Evolutionary conservation across 2,329 filamentous ascomycete species (phyloP).

Genomic region (Microcyclospora tardicrescens): DNA sequence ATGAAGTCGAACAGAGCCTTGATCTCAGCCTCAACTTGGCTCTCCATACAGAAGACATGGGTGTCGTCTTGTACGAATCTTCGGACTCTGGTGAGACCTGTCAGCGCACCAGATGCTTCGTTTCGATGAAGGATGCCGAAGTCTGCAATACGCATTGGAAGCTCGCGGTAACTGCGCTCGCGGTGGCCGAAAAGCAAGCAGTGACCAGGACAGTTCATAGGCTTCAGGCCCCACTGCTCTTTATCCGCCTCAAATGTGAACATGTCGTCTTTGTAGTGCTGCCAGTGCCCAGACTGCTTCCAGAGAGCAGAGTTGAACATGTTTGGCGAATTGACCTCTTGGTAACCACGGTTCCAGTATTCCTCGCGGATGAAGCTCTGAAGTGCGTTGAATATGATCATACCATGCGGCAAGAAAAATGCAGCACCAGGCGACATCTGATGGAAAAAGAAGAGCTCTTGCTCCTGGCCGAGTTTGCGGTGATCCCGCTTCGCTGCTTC

Average conservation of each 20-base stretch:
- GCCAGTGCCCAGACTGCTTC: slow-evolving; percentile 93
- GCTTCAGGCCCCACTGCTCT: slow-evolving; percentile 74
- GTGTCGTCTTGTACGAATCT: slow-evolving; percentile 94
- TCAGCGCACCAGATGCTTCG: slow-evolving; percentile 83
- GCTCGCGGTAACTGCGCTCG: slow-evolving; percentile 73
- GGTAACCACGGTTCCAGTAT: slow-evolving; percentile 87
- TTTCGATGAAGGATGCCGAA: slow-evolving; percentile 94
- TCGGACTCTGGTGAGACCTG: slow-evolving; percentile 79
- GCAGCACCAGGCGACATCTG: slow-evolving; percentile 83
- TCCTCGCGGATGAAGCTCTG: slow-evolving; percentile 69
- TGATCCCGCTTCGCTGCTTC: slow-evolving; percentile 98
- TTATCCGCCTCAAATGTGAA: slow-evolving; percentile 77
- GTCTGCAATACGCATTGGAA: slow-evolving; percentile 86
- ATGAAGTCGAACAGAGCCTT: slow-evolving; percentile 80
- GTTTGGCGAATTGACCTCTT: slow-evolving; percentile 90
- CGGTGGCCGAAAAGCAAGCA: slow-evolving; percentile 76
- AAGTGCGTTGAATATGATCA: slow-evolving; percentile 84
- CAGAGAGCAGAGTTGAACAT: slow-evolving; percentile 91
- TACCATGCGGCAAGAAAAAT: slow-evolving; percentile 86
- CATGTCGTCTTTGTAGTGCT: slow-evolving; percentile 92
- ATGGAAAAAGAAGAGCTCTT: slow-evolving; percentile 96
- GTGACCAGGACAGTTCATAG: slow-evolving; percentile 97
- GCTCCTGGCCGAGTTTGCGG: slow-evolving; percentile 81
- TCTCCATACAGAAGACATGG: slow-evolving; percentile 85
- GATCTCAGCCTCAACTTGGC: slow-evolving; percentile 66